Percentiles rank a stretch among this genome's conserved stretches.
These are phyloP conservation scores for Penicillium thymicola DNA, from an alignment of 2,329 filamentous ascomycete species.

Conservation along the genomic window DNA sequence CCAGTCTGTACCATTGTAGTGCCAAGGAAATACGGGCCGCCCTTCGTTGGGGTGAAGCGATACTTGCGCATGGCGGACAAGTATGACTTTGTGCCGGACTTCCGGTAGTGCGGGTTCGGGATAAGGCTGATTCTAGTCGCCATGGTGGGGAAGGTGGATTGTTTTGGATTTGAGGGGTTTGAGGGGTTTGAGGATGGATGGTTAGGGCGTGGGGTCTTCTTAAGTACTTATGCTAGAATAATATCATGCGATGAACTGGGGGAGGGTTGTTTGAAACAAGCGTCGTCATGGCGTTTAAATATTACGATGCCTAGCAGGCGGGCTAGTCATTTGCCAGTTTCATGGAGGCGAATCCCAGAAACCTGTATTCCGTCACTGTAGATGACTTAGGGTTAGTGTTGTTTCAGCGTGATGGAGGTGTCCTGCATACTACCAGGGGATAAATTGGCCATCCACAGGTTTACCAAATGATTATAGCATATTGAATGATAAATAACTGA, in stretches of 20 bases:
- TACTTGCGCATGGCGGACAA: slow-evolving; percentile 61
- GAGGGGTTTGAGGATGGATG: slow-evolving; percentile 11
- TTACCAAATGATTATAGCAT: too few relatives aligned
- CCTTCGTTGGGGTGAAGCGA: slow-evolving; percentile 59
- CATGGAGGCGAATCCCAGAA: background rate
- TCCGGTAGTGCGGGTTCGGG: slow-evolving; percentile 59
- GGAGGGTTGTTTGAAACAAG: background rate
- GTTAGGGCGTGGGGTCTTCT: background rate
- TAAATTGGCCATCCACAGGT: too few relatives aligned
- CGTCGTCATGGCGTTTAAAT: background rate
- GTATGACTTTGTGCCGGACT: slow-evolving; percentile 62
- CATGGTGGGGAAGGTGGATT: slow-evolving; percentile 27
- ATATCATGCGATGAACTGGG: background rate
- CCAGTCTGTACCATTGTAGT: slow-evolving; percentile 50
- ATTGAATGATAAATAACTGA: too few relatives aligned
- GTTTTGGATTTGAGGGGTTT: slow-evolving; percentile 13
- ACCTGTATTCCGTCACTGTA: slow-evolving; percentile 1
- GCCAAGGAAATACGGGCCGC: slow-evolving; percentile 59
- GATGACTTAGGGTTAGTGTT: slow-evolving; percentile 4
- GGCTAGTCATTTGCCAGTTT: background rate
- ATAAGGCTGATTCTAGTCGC: slow-evolving; percentile 49
- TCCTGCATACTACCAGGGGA: too few relatives aligned
- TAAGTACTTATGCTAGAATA: background rate
- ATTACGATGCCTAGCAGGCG: background rate
- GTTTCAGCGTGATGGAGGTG: slow-evolving; percentile 6